Conservation (phyloP, 2,329 filamentous ascomycete genomes). For the Bretziella fagacearum region DNA sequence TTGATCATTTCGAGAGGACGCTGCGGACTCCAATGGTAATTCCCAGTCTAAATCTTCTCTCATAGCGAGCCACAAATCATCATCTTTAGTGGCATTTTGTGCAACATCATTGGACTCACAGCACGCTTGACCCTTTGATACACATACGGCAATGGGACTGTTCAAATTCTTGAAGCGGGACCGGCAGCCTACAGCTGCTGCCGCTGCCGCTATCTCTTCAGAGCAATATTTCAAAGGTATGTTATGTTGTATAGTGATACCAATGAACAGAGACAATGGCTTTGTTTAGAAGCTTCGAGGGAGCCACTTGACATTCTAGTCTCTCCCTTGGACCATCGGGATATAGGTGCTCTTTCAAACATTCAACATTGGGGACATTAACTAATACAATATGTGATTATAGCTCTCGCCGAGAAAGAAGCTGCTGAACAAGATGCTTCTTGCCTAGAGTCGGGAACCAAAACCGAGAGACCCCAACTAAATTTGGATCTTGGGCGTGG, state of each 20-base stretch:
- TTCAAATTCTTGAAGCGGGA: constrained; percentile 14
- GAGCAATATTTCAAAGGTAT: constrained; percentile 15
- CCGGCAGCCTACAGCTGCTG: constrained; percentile 9
- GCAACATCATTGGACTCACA: neutral
- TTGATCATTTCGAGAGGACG: neutral
- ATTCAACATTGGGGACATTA: neutral
- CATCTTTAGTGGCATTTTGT: neutral
- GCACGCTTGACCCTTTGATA: neutral
- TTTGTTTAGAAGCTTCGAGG: neutral
- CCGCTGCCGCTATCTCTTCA: constrained; percentile 13
- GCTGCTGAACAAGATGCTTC: constrained; percentile 1
- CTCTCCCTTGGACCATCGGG: neutral
- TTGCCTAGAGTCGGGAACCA: neutral
- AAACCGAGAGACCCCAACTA: constrained; percentile 2
- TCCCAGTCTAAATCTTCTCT: neutral
- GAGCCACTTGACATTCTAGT: neutral
- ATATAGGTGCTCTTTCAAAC: too few species aligned
- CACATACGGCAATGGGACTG: constrained; percentile 7
- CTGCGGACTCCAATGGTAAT: neutral
- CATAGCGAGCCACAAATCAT: neutral
- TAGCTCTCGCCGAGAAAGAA: constrained; percentile 11
- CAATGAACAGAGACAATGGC: neutral
- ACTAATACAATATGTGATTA: constrained; percentile 1
- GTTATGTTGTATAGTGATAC: neutral
- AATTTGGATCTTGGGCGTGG: constrained; percentile 7